Conservation (phyloP, 805 yeast species). For the Tetrapisispora phaffii region DNA sequence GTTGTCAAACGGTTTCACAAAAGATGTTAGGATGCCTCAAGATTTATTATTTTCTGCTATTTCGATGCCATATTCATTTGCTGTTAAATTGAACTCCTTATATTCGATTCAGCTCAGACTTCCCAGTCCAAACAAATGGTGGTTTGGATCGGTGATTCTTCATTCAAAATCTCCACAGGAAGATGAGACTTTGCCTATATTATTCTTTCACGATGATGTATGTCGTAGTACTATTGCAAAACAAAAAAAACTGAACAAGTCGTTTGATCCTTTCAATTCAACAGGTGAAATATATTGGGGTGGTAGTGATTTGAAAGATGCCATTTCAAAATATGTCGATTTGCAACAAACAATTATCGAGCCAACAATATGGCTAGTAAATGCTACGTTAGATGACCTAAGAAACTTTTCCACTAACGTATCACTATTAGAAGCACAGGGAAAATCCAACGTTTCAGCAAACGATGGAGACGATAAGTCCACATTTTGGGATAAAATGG, state of each 20-base stretch:
- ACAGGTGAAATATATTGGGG: slow-evolving; percentile 73
- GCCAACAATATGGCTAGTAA: slow-evolving; percentile 60
- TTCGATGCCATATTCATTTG: slow-evolving; percentile 53
- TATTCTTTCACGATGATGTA: slow-evolving; percentile 89
- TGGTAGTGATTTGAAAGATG: slow-evolving; percentile 63
- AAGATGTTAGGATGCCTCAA: slow-evolving; percentile 7
- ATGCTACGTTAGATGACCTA: slow-evolving; percentile 52
- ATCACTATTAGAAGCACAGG: not conserved
- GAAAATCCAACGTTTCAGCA: not conserved
- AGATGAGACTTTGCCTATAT: slow-evolving; percentile 60
- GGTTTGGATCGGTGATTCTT: slow-evolving; percentile 81
- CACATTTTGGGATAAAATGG: slow-evolving; percentile 19
- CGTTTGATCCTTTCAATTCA: slow-evolving; percentile 65
- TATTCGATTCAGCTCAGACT: slow-evolving; percentile 77
- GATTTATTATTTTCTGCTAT: slow-evolving; percentile 4
- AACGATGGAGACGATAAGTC: not conserved
- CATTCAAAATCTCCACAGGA: slow-evolving; percentile 42
- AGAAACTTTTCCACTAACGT: slow-evolving; percentile 28
- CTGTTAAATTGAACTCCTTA: slow-evolving; percentile 44
- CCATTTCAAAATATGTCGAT: slow-evolving; percentile 45
- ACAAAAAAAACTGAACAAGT: slow-evolving; percentile 47
- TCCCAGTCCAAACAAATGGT: slow-evolving; percentile 71
- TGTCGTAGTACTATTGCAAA: slow-evolving; percentile 61
- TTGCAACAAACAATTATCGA: slow-evolving; percentile 65
- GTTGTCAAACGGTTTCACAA: slow-evolving; percentile 44